These are phyloP conservation scores for Ogataea naganishii DNA, from an alignment of 805 yeast species.

Conservation along the genomic window DNA sequence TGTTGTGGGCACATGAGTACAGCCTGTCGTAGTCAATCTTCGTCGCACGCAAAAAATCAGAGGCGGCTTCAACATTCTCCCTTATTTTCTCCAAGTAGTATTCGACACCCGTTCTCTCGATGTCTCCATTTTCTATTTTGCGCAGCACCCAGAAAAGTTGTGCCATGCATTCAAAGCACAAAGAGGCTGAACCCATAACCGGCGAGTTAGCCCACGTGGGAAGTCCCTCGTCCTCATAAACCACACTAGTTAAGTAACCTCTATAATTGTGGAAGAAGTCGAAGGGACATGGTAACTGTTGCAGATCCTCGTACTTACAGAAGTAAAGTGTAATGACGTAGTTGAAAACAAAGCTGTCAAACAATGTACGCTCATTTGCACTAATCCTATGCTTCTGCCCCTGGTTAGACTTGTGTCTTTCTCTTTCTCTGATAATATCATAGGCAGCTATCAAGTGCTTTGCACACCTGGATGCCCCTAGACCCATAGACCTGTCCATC, in stretches of 20 bases:
- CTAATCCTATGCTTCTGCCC: background rate
- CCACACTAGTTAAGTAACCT: constrained; percentile 18
- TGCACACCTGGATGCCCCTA: constrained; percentile 20
- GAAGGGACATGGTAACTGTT: constrained; percentile 33
- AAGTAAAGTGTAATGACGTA: constrained; percentile 30
- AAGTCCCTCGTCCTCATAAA: constrained; percentile 2
- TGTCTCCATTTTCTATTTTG: constrained; percentile 4
- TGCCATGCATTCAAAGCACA: constrained; percentile 27
- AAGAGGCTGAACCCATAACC: constrained; percentile 27
- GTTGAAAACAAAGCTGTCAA: constrained; percentile 27
- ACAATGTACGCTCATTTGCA: constrained; percentile 2
- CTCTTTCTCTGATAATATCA: constrained; percentile 19
- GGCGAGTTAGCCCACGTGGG: constrained; percentile 29
- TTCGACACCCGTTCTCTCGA: background rate
- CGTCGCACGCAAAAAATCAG: too few species aligned
- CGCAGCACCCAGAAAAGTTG: constrained; percentile 30
- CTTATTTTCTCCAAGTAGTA: background rate
- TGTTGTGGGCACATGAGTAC: background rate
- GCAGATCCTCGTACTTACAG: constrained; percentile 21
- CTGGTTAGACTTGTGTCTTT: constrained; percentile 1
- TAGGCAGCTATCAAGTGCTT: constrained; percentile 25
- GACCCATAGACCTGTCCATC: constrained; percentile 24
- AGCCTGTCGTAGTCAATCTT: background rate
- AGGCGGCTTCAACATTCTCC: background rate
- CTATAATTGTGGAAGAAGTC: constrained; percentile 23